phyloP scores from a whole-genome alignment of 2,329 filamentous ascomycete genomes.

The Paramyrothecium sp. region DNA sequence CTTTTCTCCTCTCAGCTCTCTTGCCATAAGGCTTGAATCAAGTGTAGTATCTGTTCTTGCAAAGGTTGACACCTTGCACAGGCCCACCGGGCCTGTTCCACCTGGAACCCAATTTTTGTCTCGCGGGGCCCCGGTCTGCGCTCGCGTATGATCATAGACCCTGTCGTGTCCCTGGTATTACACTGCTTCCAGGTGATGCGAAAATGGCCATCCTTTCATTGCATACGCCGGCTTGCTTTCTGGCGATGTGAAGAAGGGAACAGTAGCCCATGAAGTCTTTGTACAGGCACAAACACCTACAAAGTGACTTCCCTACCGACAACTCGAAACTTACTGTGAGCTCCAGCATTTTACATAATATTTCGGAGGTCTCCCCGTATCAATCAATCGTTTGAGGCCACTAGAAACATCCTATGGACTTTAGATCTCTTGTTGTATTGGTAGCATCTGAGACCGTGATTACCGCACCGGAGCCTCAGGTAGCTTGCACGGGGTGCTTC shows the following conservation, averaged over 20 bases:
- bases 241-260: constrained; percentile 18
- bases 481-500: too few relatives aligned
- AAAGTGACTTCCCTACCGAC: too few relatives aligned
- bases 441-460: too few relatives aligned
- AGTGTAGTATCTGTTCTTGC: constrained; percentile 27
- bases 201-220: constrained; percentile 16
- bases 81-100: constrained; percentile 3
- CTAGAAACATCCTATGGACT: too few relatives aligned
- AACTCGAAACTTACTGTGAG: too few relatives aligned
- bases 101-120: constrained; percentile 13
- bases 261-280: not conserved
- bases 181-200: constrained; percentile 22
- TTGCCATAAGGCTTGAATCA: constrained; percentile 20
- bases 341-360: too few relatives aligned
- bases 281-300: not conserved
- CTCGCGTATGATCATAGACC: constrained; percentile 13
- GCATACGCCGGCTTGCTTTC: constrained; percentile 14
- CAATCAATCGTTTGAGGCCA: too few relatives aligned
- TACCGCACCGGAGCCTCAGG: too few relatives aligned
- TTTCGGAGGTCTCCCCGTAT: too few relatives aligned
- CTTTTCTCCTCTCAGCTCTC: constrained; percentile 14
- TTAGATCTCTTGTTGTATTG: too few relatives aligned
- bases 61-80: constrained; percentile 18
- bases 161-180: constrained; percentile 22
- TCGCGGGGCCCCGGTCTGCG: constrained; percentile 7